These are phyloP conservation scores for Aspergillus ellipticus DNA, from an alignment of 495 filamentous ascomycete species.

Conservation along the genomic window DNA sequence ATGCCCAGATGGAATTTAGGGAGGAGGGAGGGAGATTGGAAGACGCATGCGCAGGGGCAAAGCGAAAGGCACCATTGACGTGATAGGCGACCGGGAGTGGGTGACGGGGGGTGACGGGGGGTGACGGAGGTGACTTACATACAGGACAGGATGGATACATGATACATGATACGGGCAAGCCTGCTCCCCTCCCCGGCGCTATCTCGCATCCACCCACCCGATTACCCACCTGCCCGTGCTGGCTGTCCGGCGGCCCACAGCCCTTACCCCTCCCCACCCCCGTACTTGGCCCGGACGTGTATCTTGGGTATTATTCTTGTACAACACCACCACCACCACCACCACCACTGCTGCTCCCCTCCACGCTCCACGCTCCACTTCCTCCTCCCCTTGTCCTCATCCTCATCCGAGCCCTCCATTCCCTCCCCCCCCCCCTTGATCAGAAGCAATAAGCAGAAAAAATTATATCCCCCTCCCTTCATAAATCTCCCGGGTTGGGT, in stretches of 20 bases:
- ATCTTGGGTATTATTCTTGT: not conserved
- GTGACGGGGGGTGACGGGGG: not conserved
- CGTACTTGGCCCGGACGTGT: slow-evolving; percentile 8
- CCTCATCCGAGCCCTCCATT: too few relatives aligned
- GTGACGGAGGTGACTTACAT: too few relatives aligned
- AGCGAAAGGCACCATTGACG: not conserved
- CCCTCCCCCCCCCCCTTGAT: not conserved
- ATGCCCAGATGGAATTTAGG: not conserved
- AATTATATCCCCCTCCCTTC: slow-evolving; percentile 2
- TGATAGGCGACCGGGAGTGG: not conserved
- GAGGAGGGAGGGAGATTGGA: not conserved
- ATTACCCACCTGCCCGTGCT: not conserved
- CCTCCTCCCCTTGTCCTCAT: slow-evolving; percentile 10
- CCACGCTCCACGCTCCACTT: not conserved
- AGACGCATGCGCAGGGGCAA: not conserved
- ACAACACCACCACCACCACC: not conserved
- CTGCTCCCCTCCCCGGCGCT: too few relatives aligned
- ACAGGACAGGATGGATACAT: too few relatives aligned
- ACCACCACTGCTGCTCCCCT: not conserved
- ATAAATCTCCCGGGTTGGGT: slow-evolving; percentile 1
- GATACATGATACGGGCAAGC: too few relatives aligned
- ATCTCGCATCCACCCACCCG: too few relatives aligned
- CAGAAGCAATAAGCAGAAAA: not conserved
- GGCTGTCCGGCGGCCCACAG: slow-evolving; percentile 7
- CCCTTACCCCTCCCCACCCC: slow-evolving; percentile 26